Conservation (phyloP, 768 basidiomycete species). For the Lactifluus rugatus region DNA sequence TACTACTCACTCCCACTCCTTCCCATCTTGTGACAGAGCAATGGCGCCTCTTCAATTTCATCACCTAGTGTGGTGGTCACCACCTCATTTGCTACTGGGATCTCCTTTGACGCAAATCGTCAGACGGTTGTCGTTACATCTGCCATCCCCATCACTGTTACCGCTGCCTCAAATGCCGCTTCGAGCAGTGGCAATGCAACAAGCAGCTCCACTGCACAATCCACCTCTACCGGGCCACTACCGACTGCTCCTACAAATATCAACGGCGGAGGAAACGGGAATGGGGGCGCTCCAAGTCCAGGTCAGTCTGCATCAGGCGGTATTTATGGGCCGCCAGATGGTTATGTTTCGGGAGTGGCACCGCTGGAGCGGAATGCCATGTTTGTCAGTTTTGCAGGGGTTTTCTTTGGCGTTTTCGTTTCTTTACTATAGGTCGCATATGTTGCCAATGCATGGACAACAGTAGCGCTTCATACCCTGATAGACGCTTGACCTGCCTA, state of each 20-base stretch:
- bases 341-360: slow-evolving; percentile 50
- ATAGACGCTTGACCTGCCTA: slow-evolving; percentile 8
- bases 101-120: slow-evolving; percentile 34
- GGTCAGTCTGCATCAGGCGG: slow-evolving; percentile 38
- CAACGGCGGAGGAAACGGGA: slow-evolving; percentile 38
- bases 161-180: slow-evolving; percentile 25
- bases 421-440: slow-evolving; percentile 13
- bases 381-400: slow-evolving; percentile 35
- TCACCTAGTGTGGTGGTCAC: slow-evolving; percentile 2
- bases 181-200: slow-evolving; percentile 22
- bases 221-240: slow-evolving; percentile 35
- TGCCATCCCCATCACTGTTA: slow-evolving; percentile 39
- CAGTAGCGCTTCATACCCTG: neutral
- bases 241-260: slow-evolving; percentile 53
- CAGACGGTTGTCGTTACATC: slow-evolving; percentile 32
- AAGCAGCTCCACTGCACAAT: slow-evolving; percentile 25
- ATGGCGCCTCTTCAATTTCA: too few relatives aligned
- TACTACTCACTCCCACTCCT: neutral
- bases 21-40: slow-evolving; percentile 1
- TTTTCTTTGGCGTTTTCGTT: slow-evolving; percentile 24
- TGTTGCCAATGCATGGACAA: neutral
- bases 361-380: slow-evolving; percentile 37
- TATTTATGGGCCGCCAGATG: slow-evolving; percentile 57
- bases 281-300: slow-evolving; percentile 50
- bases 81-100: slow-evolving; percentile 26